A percentile compares a stretch with the other conserved stretches of the same genome.
phyloP scores from a whole-genome alignment of 495 filamentous ascomycete genomes.

The Penicillium coprophilum region DNA sequence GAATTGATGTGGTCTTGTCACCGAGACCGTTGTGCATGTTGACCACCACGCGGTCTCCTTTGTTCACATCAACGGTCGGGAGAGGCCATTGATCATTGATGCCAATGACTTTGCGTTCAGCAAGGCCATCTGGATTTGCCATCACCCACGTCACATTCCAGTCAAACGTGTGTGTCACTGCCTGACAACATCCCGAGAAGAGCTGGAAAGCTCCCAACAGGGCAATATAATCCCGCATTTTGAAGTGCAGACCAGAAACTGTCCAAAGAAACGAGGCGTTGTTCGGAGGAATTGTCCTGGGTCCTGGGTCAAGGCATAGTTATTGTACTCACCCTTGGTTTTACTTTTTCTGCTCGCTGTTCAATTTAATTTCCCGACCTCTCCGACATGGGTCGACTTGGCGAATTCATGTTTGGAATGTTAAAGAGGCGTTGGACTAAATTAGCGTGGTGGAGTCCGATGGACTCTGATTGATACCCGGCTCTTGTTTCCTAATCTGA shows the following conservation, averaged over 20 bases:
- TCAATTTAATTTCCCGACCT: too few species aligned
- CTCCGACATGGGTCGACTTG: too few species aligned
- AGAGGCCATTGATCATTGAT: conserved; percentile 82
- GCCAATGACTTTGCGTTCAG: conserved; percentile 66
- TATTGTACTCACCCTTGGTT: too few species aligned
- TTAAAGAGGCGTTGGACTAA: background rate
- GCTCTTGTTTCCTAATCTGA: background rate
- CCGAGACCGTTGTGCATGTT: conserved; percentile 72
- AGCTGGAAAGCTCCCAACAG: background rate
- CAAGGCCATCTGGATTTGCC: conserved; percentile 73
- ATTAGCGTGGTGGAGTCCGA: background rate
- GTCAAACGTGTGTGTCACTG: conserved; percentile 53
- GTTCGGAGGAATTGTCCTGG: too few species aligned
- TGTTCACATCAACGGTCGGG: conserved; percentile 65
- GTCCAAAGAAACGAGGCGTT: too few species aligned
- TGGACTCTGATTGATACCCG: background rate
- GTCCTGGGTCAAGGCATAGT: too few species aligned
- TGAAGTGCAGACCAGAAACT: too few species aligned
- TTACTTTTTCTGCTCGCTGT: too few species aligned
- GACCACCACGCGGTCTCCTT: conserved; percentile 70
- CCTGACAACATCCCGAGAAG: background rate
- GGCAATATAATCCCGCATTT: too few species aligned
- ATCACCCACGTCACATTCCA: conserved; percentile 80
- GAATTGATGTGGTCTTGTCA: conserved; percentile 66
- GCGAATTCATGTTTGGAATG: too few species aligned